phyloP scores from a whole-genome alignment of 257 asterid genomes.

The Nicotiana noctiflora region DNA sequence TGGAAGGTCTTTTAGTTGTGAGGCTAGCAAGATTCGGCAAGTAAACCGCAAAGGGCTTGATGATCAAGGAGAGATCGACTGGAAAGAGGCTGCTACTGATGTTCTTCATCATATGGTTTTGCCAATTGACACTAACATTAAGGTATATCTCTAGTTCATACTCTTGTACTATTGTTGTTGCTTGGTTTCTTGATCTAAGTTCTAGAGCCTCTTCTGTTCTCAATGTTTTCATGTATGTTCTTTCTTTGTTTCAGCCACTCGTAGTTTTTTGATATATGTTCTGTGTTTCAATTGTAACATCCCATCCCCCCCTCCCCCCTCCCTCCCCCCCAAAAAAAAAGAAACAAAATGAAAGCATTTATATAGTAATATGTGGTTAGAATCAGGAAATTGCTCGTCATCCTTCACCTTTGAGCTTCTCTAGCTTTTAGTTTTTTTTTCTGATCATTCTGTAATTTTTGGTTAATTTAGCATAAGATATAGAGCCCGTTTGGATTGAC shows the following conservation, averaged over 20 bases:
- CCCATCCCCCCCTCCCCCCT: no score
- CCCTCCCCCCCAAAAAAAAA: no score
- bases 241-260: neutral
- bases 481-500: no score
- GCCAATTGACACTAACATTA: slow-evolving; percentile 28
- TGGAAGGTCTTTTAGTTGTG: slow-evolving; percentile 26
- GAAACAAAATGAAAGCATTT: neutral
- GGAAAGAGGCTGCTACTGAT: slow-evolving; percentile 28
- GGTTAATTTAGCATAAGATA: neutral
- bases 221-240: neutral
- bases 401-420: neutral
- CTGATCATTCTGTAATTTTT: no score
- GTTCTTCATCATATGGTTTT: slow-evolving; percentile 29
- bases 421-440: neutral
- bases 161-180: neutral
- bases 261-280: neutral
- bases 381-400: neutral
- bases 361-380: neutral
- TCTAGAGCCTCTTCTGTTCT: neutral
- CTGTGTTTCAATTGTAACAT: no score
- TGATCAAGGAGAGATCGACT: slow-evolving; percentile 25
- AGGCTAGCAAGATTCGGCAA: slow-evolving; percentile 6
- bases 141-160: slow-evolving; percentile 23
- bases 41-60: slow-evolving; percentile 14
- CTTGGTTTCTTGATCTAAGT: neutral